Conservation (phyloP, 768 basidiomycete species). For the Cystofilobasidium ferigula region DNA sequence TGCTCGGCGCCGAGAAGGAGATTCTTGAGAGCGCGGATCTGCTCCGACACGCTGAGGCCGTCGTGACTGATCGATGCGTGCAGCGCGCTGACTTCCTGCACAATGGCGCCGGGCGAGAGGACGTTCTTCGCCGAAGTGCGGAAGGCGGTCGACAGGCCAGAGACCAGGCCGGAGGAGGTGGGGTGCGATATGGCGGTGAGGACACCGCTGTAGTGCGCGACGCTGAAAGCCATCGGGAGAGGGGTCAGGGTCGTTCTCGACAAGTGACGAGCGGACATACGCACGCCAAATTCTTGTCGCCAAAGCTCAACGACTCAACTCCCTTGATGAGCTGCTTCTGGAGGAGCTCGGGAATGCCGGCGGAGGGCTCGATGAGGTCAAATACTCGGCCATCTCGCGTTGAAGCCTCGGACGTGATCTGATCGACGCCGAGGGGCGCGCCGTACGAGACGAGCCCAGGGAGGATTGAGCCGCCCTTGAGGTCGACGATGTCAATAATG, state of each 20-base stretch:
- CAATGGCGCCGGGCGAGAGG: slow-evolving; percentile 53
- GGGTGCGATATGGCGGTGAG: slow-evolving; percentile 60
- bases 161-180: slow-evolving; percentile 48
- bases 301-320: slow-evolving; percentile 61
- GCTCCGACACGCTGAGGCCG: slow-evolving; percentile 29
- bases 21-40: slow-evolving; percentile 60
- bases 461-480: slow-evolving; percentile 51
- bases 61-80: slow-evolving; percentile 53
- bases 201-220: slow-evolving; percentile 64
- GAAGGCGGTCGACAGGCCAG: slow-evolving; percentile 56
- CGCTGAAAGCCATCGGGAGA: too few species aligned
- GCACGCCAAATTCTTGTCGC: slow-evolving; percentile 58
- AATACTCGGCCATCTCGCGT: slow-evolving; percentile 51
- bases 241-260: background rate
- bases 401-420: slow-evolving; percentile 54
- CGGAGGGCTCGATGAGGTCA: slow-evolving; percentile 43
- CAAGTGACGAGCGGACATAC: slow-evolving; percentile 31
- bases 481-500: slow-evolving; percentile 45
- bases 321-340: slow-evolving; percentile 45
- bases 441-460: slow-evolving; percentile 59
- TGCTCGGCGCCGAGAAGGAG: slow-evolving; percentile 47
- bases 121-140: slow-evolving; percentile 51
- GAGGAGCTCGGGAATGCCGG: slow-evolving; percentile 37
- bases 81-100: slow-evolving; percentile 53
- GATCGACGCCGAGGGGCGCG: slow-evolving; percentile 56